Evolutionary conservation across 371 early-diverging fungal species (phyloP), one percentile per base, ranked within the genome.

Genomic region (Furculomyces boomerangus): DNA sequence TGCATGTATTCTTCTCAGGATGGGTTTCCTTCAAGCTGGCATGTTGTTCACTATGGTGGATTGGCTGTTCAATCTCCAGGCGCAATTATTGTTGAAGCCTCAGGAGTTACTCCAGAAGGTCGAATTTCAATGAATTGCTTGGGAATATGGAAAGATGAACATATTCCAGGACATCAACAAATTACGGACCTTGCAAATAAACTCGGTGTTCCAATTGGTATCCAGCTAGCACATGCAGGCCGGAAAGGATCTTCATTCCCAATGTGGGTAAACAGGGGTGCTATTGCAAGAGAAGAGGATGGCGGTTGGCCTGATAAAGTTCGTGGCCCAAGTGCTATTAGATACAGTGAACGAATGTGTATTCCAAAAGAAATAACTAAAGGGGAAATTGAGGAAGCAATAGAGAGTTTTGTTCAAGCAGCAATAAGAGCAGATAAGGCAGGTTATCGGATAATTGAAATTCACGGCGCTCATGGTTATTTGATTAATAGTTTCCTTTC

Each of bases 191-290:
- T 76, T 59, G 62, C 76, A 47, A 84, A 90, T 56, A 63, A 71
- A 7, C 76, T 75, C 43, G 82, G 81, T 3, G 57, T 71, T 22
- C 62, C 73, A 26, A 60, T 75, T 7, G 88, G 74, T 37, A 77
- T 88, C 58, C 91, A 91, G 57, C 60, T 91, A 1, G 84, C 77
- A 0, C 90, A 90, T 57, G 83, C 84, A 13, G 92, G 90, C 8
- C 72, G 88, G 47, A 88, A 88, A 57, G 78, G 83, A 1, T 79
- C 78, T 13, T 74, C 72, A 29, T 63, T 65, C 29, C 70, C 81
- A 0, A 71, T 74, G 20, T 71, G 62, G 44, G 49, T 57, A 20
- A 54, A 50, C 60, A 60, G 58, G 44, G 64, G 49, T 56, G 55
- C 56, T 3, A 52, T 65, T 1, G 64, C 68, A 3, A 30, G 63